A percentile compares a stretch with the other conserved stretches of the same genome.
These are phyloP conservation scores for Solanum ossicruentum DNA, from an alignment of 257 asterid genomes.

Conservation along the genomic window DNA sequence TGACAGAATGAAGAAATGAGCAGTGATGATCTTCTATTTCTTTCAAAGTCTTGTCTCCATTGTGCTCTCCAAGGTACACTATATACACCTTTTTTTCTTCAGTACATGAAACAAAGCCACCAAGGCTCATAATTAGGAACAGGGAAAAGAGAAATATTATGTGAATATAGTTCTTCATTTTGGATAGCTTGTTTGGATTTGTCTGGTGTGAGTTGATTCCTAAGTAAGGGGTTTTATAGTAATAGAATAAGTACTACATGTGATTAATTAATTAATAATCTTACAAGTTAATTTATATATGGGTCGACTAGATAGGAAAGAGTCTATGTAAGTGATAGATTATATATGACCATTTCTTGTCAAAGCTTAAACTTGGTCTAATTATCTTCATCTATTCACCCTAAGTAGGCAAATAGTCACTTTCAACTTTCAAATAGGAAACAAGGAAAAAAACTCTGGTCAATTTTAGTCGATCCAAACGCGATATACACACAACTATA, in stretches of 20 bases:
- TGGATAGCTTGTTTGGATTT: not conserved
- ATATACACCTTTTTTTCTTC: slow-evolving; percentile 13
- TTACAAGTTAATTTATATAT: not conserved
- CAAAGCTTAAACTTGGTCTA: not conserved
- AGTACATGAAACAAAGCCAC: not conserved
- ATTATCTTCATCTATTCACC: not conserved
- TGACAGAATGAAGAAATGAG: slow-evolving; percentile 17
- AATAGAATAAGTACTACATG: not conserved
- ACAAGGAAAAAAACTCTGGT: not conserved
- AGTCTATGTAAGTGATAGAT: not conserved
- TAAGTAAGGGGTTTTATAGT: not conserved
- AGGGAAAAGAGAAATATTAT: not conserved
- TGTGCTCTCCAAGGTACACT: slow-evolving; percentile 35
- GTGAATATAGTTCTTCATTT: not conserved
- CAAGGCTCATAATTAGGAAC: not conserved
- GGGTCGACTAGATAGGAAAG: not conserved
- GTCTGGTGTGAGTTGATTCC: not conserved
- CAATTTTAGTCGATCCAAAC: not conserved
- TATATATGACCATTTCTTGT: not conserved
- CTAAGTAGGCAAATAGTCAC: not conserved
- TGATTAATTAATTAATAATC: not conserved
- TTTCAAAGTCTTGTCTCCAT: slow-evolving; percentile 10
- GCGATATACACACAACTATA: not conserved
- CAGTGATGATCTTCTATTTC: slow-evolving; percentile 25
- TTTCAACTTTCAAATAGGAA: not conserved